phyloP scores from a whole-genome alignment of 441 rosid genomes.

The Aleurites moluccanus region DNA sequence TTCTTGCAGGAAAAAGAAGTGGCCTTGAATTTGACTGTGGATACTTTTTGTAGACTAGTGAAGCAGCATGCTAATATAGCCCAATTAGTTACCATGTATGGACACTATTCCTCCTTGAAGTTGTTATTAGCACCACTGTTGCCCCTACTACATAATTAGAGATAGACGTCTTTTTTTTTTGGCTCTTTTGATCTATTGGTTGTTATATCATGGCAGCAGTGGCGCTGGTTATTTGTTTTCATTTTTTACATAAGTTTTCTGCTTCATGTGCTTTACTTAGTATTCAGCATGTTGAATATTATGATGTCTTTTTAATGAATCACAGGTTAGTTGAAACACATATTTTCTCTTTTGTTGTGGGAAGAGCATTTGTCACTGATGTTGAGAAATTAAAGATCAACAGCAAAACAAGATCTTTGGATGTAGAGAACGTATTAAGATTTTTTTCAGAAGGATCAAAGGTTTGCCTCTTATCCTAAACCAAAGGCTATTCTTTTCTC shows the following conservation, averaged over 20 bases:
- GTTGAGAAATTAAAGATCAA: constrained; percentile 93
- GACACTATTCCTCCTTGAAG: constrained; percentile 18
- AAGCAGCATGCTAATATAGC: constrained; percentile 93
- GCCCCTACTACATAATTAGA: neutral
- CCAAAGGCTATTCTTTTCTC: neutral
- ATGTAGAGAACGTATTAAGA: constrained; percentile 57
- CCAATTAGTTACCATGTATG: constrained; percentile 94
- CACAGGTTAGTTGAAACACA: constrained; percentile 99
- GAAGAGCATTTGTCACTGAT: constrained; percentile 99
- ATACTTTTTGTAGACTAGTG: constrained; percentile 98
- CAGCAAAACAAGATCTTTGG: constrained; percentile 89
- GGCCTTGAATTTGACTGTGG: constrained; percentile 90
- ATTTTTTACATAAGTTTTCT: constrained; percentile 14
- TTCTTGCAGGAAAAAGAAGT: constrained; percentile 96
- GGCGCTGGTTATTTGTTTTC: neutral
- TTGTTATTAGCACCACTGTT: neutral
- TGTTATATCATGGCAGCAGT: neutral
- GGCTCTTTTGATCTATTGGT: neutral
- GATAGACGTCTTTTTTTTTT: neutral
- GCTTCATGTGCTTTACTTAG: constrained; percentile 18
- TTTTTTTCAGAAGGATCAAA: constrained; percentile 79
- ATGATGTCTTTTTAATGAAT: constrained; percentile 34
- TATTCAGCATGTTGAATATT: constrained; percentile 29
- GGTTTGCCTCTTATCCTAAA: constrained; percentile 46
- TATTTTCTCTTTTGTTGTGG: constrained; percentile 97